Evolutionary conservation across 805 yeast species (phyloP).

Genomic region (Ogataea thermomethanolica): DNA sequence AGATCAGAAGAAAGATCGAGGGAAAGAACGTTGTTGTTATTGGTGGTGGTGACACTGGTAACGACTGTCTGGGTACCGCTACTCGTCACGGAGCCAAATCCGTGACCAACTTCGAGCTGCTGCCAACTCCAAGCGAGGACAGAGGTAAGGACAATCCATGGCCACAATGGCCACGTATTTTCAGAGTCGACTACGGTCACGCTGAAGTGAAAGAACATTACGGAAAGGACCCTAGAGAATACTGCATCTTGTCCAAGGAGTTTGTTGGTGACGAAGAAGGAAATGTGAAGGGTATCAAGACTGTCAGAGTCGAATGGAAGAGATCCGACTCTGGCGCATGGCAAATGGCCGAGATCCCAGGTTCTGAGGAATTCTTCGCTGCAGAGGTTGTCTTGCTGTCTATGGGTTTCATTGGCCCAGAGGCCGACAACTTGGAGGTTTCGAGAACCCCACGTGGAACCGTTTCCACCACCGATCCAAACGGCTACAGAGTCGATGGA

Average conservation of each 20-base stretch:
- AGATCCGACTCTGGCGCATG: constrained; percentile 93
- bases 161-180: constrained; percentile 99
- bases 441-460: constrained; percentile 83
- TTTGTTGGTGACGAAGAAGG: constrained; percentile 94
- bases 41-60: constrained; percentile 99
- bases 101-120: constrained; percentile 87
- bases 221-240: constrained; percentile 97
- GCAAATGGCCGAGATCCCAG: constrained; percentile 98
- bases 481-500: constrained; percentile 61
- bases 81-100: constrained; percentile 96
- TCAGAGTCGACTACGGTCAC: constrained; percentile 98
- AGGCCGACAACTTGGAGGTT: constrained; percentile 66
- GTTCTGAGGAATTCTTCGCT: constrained; percentile 88
- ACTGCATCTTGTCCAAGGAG: constrained; percentile 91
- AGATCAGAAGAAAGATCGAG: constrained; percentile 62
- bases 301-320: constrained; percentile 98
- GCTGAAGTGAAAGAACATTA: constrained; percentile 91
- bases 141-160: constrained; percentile 96
- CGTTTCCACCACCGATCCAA: constrained; percentile 57
- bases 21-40: constrained; percentile 94
- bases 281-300: constrained; percentile 90
- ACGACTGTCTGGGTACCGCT: constrained; percentile 96
- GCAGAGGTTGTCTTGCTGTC: constrained; percentile 92
- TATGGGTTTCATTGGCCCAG: constrained; percentile 98
- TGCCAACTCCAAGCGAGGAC: constrained; percentile 85